Evolutionary conservation across 1,284 basidiomycete species (phyloP).

Genomic region (Rhodotorula sp.): DNA sequence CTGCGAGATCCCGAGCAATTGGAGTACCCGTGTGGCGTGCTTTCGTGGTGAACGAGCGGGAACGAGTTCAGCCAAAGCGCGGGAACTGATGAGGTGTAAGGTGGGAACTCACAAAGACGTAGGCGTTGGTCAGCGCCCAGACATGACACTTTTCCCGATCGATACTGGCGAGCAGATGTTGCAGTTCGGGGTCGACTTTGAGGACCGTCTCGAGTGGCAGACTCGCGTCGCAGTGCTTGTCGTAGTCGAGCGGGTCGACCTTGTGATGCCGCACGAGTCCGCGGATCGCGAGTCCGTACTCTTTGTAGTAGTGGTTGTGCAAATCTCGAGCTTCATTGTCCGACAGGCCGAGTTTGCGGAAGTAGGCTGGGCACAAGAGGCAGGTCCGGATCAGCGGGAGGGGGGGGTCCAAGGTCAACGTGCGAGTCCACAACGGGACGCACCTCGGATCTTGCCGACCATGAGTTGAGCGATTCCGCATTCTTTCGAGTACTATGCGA

Average conservation of each 20-base stretch:
- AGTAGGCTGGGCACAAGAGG: conserved; percentile 42
- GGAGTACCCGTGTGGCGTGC: conserved; percentile 49
- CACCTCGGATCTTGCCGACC: conserved; percentile 35
- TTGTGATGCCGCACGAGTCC: conserved; percentile 51
- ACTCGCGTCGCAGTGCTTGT: conserved; percentile 48
- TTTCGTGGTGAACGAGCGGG: neutral
- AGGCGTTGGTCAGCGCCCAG: conserved; percentile 39
- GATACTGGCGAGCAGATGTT: conserved; percentile 44
- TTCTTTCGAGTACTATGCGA: conserved; percentile 34
- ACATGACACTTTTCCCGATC: conserved; percentile 49
- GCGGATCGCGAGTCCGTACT: conserved; percentile 51
- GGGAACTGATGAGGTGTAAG: neutral
- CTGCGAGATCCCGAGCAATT: conserved; percentile 45
- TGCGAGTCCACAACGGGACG: neutral
- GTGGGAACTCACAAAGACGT: conserved; percentile 27
- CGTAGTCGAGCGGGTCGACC: conserved; percentile 47
- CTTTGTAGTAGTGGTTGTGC: conserved; percentile 37
- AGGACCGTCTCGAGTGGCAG: conserved; percentile 50
- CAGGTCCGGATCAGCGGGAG: no score
- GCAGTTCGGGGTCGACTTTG: conserved; percentile 44
- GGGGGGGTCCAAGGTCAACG: no score
- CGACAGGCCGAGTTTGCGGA: conserved; percentile 46
- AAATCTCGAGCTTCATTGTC: conserved; percentile 47
- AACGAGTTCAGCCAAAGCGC: neutral
- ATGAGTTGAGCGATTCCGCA: conserved; percentile 35